A percentile compares a stretch with the other conserved stretches of the same genome.
Evolutionary conservation across 2,329 filamentous ascomycete genomes (phyloP).

Genomic region (Neofusicoccum sp.): DNA sequence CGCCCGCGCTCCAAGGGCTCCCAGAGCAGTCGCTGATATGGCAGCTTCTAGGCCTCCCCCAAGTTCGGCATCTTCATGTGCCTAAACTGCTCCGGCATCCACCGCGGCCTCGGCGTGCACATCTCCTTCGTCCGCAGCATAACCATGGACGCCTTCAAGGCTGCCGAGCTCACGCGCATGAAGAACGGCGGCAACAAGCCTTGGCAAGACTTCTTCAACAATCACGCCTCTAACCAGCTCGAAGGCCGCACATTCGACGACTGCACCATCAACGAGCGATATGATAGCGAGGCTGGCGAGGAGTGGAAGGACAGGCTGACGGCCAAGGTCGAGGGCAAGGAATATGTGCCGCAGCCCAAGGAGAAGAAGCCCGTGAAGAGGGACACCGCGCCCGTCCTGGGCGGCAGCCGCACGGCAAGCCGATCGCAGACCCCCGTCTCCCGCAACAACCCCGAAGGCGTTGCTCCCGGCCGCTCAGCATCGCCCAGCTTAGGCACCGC

Average conservation of each 20-base stretch:
- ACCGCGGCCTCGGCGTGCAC: slow-evolving; percentile 93
- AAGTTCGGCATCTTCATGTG: slow-evolving; percentile 99
- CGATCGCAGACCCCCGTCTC: slow-evolving; percentile 42
- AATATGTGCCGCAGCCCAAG: slow-evolving; percentile 74
- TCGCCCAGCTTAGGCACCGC: slow-evolving; percentile 44
- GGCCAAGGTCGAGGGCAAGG: slow-evolving; percentile 83
- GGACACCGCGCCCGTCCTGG: slow-evolving; percentile 36
- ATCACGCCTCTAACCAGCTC: slow-evolving; percentile 49
- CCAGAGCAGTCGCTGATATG: background rate
- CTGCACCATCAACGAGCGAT: slow-evolving; percentile 86
- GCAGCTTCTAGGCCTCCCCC: slow-evolving; percentile 65
- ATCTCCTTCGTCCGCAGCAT: slow-evolving; percentile 98
- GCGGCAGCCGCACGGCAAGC: slow-evolving; percentile 38
- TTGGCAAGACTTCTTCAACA: slow-evolving; percentile 85
- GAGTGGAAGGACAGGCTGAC: slow-evolving; percentile 92
- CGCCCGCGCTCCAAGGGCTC: background rate
- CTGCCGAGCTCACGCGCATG: slow-evolving; percentile 90
- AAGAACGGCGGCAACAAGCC: slow-evolving; percentile 84
- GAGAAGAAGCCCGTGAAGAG: slow-evolving; percentile 44
- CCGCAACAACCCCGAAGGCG: slow-evolving; percentile 38
- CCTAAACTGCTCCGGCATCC: slow-evolving; percentile 90
- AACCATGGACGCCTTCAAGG: slow-evolving; percentile 98
- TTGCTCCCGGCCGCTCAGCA: slow-evolving; percentile 34
- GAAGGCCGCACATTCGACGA: slow-evolving; percentile 70
- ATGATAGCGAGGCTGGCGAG: slow-evolving; percentile 86